Base-by-base conservation (phyloP, 1,139 yeast genomes). In the Scheffersomyces illinoinensis region DNA sequence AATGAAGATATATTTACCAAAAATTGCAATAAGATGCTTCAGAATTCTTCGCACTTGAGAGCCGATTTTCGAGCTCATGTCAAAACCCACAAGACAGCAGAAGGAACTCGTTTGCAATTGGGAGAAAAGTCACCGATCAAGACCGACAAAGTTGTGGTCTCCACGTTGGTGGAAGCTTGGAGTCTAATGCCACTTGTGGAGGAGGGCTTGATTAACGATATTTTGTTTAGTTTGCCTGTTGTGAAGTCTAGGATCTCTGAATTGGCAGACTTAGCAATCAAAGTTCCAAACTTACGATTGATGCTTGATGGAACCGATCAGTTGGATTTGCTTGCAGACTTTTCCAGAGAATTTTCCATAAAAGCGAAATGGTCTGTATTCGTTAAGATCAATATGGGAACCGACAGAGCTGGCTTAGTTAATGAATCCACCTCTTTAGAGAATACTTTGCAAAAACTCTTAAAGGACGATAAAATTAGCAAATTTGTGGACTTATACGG, bases 181-280 rank as follows among this genome's bases (percentile, higher is more conserved):
- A 78, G 82, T 5, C 65, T 88, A 56, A 59, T 79, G 23, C 76
- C 83, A 4, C 75, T 82, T 50, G 79, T 83, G 20, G 74, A 76
- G 58, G 70, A 77, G 39, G 84, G 85, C 0, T 65, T 75, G 52
- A 77, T 90, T 53, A 76, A 71, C 6, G 95, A 90, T 69, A 77
- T 89, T n/a, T 76, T 86, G 54, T 90, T 83, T 70, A 88, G 93
- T 51, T 76, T 90, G 57, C 96, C 96, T 1, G 86, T 87, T 2
- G 82, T 83, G n/a, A 77, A 82, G 54, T 79, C 82, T 20, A 81
- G 84, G 24, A 64, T 90, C 23, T 70, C 71, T 0, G 90, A 87
- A 64, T 75, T 88, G 62, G 76, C 76, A 4, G 81, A 75, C 2
- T 69, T 89, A 53, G 66, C 82, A 2, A 59, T 64, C 7, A 68